phyloP scores from a whole-genome alignment of 768 basidiomycete genomes.

The Hypholoma sublateritium region DNA sequence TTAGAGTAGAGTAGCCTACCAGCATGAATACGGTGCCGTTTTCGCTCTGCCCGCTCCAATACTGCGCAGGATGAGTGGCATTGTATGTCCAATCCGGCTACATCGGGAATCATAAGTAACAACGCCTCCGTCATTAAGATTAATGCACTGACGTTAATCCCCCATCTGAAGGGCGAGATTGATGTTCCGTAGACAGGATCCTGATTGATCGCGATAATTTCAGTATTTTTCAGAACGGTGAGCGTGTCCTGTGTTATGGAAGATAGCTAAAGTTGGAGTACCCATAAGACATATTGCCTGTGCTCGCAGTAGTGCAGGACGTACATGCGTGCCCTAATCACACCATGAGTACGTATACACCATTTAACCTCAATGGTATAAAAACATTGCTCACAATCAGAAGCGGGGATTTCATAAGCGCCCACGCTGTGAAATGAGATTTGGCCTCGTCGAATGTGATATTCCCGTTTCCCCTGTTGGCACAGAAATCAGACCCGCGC shows the following conservation, averaged over 20 bases:
- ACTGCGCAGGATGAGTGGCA: slow-evolving; percentile 60
- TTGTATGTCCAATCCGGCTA: slow-evolving; percentile 44
- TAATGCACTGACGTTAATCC: slow-evolving; percentile 50
- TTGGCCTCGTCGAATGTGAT: slow-evolving; percentile 64
- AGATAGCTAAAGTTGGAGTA: slow-evolving; percentile 39
- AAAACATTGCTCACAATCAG: slow-evolving; percentile 39
- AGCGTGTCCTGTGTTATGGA: slow-evolving; percentile 47
- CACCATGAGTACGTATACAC: background rate
- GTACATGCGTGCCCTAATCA: background rate
- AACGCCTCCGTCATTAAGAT: background rate
- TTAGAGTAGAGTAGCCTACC: slow-evolving; percentile 31
- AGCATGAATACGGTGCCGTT: slow-evolving; percentile 71
- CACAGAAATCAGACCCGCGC: background rate
- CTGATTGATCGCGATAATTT: slow-evolving; percentile 71
- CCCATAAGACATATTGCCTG: background rate
- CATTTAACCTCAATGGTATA: background rate
- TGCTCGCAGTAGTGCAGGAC: background rate
- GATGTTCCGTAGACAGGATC: slow-evolving; percentile 61
- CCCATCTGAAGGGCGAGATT: slow-evolving; percentile 70
- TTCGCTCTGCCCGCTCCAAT: slow-evolving; percentile 67
- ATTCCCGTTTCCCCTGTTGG: slow-evolving; percentile 57
- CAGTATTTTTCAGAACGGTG: slow-evolving; percentile 57
- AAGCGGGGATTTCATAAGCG: slow-evolving; percentile 67
- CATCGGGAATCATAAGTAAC: slow-evolving; percentile 10
- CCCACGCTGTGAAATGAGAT: slow-evolving; percentile 74